Evolutionary conservation across 345 rosid species (phyloP).

Genomic region (Aquilaria malaccensis): DNA sequence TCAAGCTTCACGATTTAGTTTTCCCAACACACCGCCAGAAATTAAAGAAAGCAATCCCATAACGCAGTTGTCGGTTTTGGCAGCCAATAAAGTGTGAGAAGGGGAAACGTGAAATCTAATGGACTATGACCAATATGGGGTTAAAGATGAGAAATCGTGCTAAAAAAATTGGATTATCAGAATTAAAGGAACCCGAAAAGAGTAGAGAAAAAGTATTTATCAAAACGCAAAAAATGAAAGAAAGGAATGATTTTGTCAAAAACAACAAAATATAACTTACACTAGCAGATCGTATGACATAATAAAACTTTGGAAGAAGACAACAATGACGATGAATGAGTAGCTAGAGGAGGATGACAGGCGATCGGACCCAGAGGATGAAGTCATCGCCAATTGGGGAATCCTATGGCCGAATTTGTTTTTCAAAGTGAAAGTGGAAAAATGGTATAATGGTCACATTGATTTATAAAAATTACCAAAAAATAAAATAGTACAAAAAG

Average conservation of each 20-base stretch:
- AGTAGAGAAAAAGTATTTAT: slow-evolving; percentile 23
- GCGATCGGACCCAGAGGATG: too few relatives aligned
- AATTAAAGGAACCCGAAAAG: slow-evolving; percentile 23
- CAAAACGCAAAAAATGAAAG: slow-evolving; percentile 33
- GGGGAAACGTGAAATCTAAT: slow-evolving; percentile 4
- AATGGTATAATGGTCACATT: too few relatives aligned
- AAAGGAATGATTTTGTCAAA: slow-evolving; percentile 36
- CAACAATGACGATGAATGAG: too few relatives aligned
- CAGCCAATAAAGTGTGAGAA: slow-evolving; percentile 1
- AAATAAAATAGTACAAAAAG: too few relatives aligned
- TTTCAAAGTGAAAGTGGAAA: too few relatives aligned
- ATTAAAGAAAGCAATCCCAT: slow-evolving; percentile 1
- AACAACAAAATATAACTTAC: slow-evolving; percentile 15
- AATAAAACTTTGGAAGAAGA: too few relatives aligned
- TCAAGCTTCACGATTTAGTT: slow-evolving; percentile 17
- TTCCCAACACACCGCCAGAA: slow-evolving; percentile 13
- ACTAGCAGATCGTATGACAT: too few relatives aligned
- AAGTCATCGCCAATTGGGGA: too few relatives aligned
- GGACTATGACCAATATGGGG: neutral
- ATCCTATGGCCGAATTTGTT: too few relatives aligned
- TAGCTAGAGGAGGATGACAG: too few relatives aligned
- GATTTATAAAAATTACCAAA: too few relatives aligned
- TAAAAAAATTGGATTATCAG: slow-evolving; percentile 18
- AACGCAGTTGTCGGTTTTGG: slow-evolving; percentile 1
- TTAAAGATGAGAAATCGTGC: slow-evolving; percentile 4